phyloP scores from a whole-genome alignment of 768 basidiomycete species.

The Hypholoma fasciculare region DNA sequence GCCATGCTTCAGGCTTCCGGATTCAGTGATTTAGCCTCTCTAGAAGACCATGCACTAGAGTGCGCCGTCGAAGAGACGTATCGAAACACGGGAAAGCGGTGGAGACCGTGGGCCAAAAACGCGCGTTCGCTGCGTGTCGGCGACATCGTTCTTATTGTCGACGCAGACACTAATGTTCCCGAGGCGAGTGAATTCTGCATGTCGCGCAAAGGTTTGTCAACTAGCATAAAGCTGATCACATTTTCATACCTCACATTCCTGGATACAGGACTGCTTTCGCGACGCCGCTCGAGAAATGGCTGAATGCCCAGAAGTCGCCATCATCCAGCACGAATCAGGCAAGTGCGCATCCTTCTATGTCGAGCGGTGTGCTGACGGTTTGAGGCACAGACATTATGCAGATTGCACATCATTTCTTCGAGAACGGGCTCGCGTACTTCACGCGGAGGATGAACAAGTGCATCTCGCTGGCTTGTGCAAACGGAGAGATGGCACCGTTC shows the following conservation, averaged over 20 bases:
- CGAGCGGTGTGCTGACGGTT: too few relatives aligned
- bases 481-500: constrained; percentile 81
- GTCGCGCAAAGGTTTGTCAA: too few relatives aligned
- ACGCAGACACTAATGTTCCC: constrained; percentile 77
- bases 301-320: constrained; percentile 76
- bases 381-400: constrained; percentile 70
- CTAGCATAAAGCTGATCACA: too few relatives aligned
- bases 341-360: too few relatives aligned
- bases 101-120: constrained; percentile 70
- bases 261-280: constrained; percentile 62
- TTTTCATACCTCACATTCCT: too few relatives aligned
- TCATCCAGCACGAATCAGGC: constrained; percentile 76
- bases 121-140: constrained; percentile 75
- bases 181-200: constrained; percentile 28
- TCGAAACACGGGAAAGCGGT: too few relatives aligned
- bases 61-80: too few relatives aligned
- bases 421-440: constrained; percentile 89
- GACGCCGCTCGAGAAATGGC: constrained; percentile 87
- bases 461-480: constrained; percentile 76
- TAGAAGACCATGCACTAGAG: neutral
- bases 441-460: constrained; percentile 86
- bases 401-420: constrained; percentile 86
- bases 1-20: constrained; percentile 43
- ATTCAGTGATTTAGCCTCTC: constrained; percentile 31
- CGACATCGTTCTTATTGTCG: constrained; percentile 78